These are phyloP conservation scores for Gossypium lobatum DNA, from an alignment of 441 rosid species.

Conservation along the genomic window DNA sequence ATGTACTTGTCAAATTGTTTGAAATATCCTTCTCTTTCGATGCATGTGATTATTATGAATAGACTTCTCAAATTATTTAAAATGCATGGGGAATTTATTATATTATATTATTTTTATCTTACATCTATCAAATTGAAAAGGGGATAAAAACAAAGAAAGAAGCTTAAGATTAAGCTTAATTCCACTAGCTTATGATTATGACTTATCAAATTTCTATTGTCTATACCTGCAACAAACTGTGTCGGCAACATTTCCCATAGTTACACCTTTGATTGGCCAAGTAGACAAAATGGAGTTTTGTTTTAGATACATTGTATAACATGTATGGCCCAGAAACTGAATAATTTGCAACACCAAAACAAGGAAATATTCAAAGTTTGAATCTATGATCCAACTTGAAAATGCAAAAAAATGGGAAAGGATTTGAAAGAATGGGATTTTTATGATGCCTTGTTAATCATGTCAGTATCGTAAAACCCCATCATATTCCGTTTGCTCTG, in stretches of 20 bases:
- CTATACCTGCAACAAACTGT: neutral
- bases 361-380: neutral
- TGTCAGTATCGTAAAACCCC: neutral
- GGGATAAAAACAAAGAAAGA: neutral
- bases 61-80: too few species aligned
- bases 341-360: neutral
- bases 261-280: constrained; percentile 4
- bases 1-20: neutral
- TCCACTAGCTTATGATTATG: neutral
- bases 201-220: neutral
- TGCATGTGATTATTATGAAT: too few species aligned
- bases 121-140: too few species aligned
- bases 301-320: neutral
- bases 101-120: too few species aligned
- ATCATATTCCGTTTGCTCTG: constrained; percentile 15
- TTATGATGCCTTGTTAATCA: neutral
- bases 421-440: neutral
- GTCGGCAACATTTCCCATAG: neutral
- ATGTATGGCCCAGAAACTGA: neutral
- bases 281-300: neutral
- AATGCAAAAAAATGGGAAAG: neutral
- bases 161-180: neutral
- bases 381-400: neutral
- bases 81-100: too few species aligned
- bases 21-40: too few species aligned